Evolutionary conservation across 805 yeast species (phyloP), one percentile per base, ranked within the genome.

Genomic region (Yamadazyma endophytica): DNA sequence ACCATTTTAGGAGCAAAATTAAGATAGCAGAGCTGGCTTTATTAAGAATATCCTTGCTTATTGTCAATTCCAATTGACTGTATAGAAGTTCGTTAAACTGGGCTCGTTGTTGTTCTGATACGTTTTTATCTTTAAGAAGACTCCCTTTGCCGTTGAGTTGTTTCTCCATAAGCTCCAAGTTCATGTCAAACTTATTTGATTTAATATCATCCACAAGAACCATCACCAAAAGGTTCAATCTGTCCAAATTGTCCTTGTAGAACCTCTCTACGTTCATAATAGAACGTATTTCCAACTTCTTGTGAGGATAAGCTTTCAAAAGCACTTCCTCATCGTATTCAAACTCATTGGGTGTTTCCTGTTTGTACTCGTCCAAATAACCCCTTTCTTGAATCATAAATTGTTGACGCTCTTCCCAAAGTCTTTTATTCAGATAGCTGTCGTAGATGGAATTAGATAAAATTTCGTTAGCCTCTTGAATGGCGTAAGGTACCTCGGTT

Each of bases 321-420:
- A 46, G 36, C 0, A 40, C 36, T 2, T 17, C 9, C 14, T 61
- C 43, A 31, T 59, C 32, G 22, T 46, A 63, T 12, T 58, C 60
- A 39, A 56, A 60, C 11, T 56, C 59, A 17, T 12, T 28, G 9
- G 29, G 21, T n/a, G 23, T n/a, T 2, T 17, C 27, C 2, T 9
- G 13, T 13, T 30, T 26, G 22, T 56, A 54, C 18, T 54, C 56
- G 28, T 43, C 43, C 0, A 51, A 18, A 20, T 39, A 49, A 1
- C 88, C 89, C 29, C 87, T 61, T 44, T 88, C 96, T 39, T 80
- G 81, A 26, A 66, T 59, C 73, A 84, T 79, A 42, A 86, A 86
- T 13, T 66, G 53, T 35, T 80, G 82, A 32, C 89, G 66, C 37
- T 82, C 90, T 17, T 67, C 54, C 77, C 88, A 79, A 26, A 89